Evolutionary conservation across 441 rosid genomes (phyloP).

Genomic region (Flueggea neowawraea): DNA sequence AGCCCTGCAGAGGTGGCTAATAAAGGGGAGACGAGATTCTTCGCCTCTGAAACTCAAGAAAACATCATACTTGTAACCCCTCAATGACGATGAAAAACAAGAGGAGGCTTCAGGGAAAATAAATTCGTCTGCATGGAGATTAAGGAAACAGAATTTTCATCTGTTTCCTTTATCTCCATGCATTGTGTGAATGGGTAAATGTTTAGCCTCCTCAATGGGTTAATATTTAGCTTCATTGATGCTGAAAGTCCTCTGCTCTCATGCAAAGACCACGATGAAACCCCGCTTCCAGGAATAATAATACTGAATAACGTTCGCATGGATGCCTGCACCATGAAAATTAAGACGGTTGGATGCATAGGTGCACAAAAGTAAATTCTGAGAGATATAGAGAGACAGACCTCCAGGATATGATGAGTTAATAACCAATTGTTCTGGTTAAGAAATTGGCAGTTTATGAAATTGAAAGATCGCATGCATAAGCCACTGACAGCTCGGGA

Average conservation of each 20-base stretch:
- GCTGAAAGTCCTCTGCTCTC: neutral
- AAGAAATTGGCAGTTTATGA: neutral
- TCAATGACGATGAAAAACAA: neutral
- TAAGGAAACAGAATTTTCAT: neutral
- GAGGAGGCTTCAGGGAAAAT: too few relatives aligned
- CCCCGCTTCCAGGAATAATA: conserved; percentile 7
- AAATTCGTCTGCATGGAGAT: too few relatives aligned
- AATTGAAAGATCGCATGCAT: neutral
- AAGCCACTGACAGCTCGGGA: neutral
- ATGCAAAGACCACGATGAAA: neutral
- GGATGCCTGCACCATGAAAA: conserved; percentile 1
- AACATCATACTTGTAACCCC: neutral
- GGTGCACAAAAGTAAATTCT: too few relatives aligned
- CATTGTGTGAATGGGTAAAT: too few relatives aligned
- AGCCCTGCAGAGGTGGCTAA: conserved; percentile 3
- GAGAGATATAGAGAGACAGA: neutral
- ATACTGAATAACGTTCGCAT: neutral
- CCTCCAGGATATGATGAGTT: neutral
- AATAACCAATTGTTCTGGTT: neutral
- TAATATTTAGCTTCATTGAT: neutral
- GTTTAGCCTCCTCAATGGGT: neutral
- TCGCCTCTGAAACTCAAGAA: conserved; percentile 11
- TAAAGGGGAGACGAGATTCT: conserved; percentile 1
- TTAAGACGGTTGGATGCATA: neutral
- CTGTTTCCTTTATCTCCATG: too few relatives aligned